phyloP scores from a whole-genome alignment of 371 early-diverging fungal genomes.

The Apophysomyces trapeziformis region DNA sequence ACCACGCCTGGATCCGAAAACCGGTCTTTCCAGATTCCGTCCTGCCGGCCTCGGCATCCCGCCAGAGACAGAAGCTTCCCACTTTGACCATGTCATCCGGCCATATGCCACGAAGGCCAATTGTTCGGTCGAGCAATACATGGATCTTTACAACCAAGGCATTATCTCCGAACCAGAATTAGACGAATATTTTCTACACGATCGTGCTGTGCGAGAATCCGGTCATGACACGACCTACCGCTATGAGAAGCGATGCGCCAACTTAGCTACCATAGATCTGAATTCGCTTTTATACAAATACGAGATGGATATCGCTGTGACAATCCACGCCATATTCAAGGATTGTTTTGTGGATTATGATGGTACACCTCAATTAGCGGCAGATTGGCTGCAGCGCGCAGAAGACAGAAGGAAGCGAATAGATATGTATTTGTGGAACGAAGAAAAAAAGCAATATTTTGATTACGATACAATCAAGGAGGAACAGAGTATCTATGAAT shows the following conservation, averaged over 20 bases:
- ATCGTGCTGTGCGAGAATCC: slow-evolving; percentile 92
- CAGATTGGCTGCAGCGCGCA: slow-evolving; percentile 51
- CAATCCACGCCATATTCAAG: slow-evolving; percentile 63
- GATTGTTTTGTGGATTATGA: slow-evolving; percentile 43
- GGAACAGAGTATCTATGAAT: slow-evolving; percentile 59
- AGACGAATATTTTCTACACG: slow-evolving; percentile 92
- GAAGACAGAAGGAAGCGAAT: slow-evolving; percentile 52
- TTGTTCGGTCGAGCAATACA: slow-evolving; percentile 67
- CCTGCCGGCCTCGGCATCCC: slow-evolving; percentile 91
- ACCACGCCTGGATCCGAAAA: slow-evolving; percentile 73
- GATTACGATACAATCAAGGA: slow-evolving; percentile 59
- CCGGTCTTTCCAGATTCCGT: slow-evolving; percentile 79
- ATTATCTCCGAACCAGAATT: slow-evolving; percentile 75
- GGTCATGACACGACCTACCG: slow-evolving; percentile 96
- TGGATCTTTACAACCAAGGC: slow-evolving; percentile 62
- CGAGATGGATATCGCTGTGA: slow-evolving; percentile 81
- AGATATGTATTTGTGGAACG: slow-evolving; percentile 67
- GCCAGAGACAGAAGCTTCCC: slow-evolving; percentile 92
- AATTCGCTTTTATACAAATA: slow-evolving; percentile 91
- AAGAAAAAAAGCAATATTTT: slow-evolving; percentile 48
- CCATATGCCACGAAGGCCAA: slow-evolving; percentile 76
- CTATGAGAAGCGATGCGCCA: slow-evolving; percentile 85
- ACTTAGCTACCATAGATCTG: slow-evolving; percentile 88
- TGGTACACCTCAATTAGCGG: slow-evolving; percentile 29
- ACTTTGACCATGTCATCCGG: slow-evolving; percentile 85